Conservation (phyloP, 306 rosid genomes). For the Canavalia ensiformis region DNA sequence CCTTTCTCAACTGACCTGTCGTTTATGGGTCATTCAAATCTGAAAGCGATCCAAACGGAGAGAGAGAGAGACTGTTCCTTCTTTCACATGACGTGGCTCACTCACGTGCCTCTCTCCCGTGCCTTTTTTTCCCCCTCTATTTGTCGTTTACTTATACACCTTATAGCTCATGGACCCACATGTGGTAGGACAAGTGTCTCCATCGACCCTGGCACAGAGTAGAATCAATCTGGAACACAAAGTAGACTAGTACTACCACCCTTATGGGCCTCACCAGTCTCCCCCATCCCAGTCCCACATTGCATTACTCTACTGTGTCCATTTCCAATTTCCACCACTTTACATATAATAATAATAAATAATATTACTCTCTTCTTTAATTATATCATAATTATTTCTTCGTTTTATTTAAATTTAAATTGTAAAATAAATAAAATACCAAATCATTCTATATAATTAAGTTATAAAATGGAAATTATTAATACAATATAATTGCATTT, state of each 20-base stretch:
- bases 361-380: neutral
- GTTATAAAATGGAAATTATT: no score
- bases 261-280: conserved; percentile 15
- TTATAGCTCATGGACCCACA: conserved; percentile 46
- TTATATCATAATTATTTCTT: neutral
- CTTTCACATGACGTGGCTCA: conserved; percentile 56
- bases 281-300: neutral
- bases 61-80: conserved; percentile 9
- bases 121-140: conserved; percentile 19
- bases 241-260: conserved; percentile 8
- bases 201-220: conserved; percentile 32
- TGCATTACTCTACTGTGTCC: neutral
- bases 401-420: neutral
- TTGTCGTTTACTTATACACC: conserved; percentile 46
- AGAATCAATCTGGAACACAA: conserved; percentile 5
- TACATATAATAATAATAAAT: neutral
- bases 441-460: no score
- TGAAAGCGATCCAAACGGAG: conserved; percentile 51
- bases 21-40: conserved; percentile 70
- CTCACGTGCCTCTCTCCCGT: conserved; percentile 66
- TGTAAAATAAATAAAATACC: neutral
- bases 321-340: neutral
- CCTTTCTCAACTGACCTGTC: conserved; percentile 70
- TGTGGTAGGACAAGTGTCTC: conserved; percentile 61
- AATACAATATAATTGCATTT: no score